These are phyloP conservation scores for Eucalyptus polybractea DNA, from an alignment of 345 rosid genomes.

Conservation along the genomic window DNA sequence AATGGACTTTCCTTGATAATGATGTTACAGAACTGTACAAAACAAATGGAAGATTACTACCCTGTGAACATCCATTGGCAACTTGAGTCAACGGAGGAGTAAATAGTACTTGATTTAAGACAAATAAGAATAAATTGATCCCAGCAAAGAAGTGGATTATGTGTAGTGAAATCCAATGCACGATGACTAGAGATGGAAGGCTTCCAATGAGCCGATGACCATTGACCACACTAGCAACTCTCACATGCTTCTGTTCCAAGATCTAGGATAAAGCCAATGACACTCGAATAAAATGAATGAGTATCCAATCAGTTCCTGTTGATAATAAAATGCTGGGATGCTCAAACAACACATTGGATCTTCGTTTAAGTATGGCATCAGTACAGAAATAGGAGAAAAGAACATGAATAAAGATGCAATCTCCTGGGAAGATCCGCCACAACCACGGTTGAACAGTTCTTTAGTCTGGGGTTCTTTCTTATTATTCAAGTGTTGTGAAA, in stretches of 20 bases:
- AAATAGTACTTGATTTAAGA: not conserved
- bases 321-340: not conserved
- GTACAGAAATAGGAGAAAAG: not conserved
- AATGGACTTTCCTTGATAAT: not conserved
- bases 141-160: not conserved
- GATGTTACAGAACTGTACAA: not conserved
- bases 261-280: not conserved
- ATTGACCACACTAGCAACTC: not conserved
- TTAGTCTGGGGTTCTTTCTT: not conserved
- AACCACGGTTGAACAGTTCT: not conserved
- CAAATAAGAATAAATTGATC: not conserved
- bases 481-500: not conserved
- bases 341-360: not conserved
- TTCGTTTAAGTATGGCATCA: not conserved
- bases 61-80: not conserved
- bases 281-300: not conserved
- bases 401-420: not conserved
- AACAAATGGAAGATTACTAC: not conserved
- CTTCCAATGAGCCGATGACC: not conserved
- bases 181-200: not conserved
- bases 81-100: not conserved
- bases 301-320: not conserved
- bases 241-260: not conserved
- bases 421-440: not conserved
- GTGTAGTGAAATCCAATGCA: not conserved